Base-by-base conservation (phyloP, 768 basidiomycete species). In the Pholiota conissans region DNA sequence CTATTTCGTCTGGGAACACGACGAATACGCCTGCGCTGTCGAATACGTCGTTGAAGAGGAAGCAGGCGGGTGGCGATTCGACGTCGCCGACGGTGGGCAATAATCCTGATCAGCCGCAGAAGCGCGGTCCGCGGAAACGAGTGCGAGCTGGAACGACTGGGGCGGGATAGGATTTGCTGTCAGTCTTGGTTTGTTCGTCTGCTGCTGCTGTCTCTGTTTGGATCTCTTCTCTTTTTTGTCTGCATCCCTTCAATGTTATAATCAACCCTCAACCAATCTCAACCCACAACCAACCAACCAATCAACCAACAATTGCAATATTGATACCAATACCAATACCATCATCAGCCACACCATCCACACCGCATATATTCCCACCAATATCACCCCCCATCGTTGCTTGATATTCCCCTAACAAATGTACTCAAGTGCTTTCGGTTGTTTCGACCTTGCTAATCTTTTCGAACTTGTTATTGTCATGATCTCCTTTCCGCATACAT, bases 11-110 rank as follows among this genome's bases (percentile, higher is more conserved):
- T 1, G 69, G 73, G 51, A 74, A 76, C 58, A 76, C 78, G 57
- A 74, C 77, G 54, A 75, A 79, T 65, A 82, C 84, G 28, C 80
- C 84, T 3, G 74, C 82, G 9, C 63, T 82, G 71, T 53, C 76
- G 32, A 71, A 76, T 64, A 72, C 82, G 48, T 73, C 81, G 26
- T 71, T 85, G 66, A 87, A 87, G 70, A 77, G 86, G 65, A 86
- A 86, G 57, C 75, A 76, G 56, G 70, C 69, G 30, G 68, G 72
- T 27, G 76, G 76, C 32, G 67, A n/a, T n/a, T n/a, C 73, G 13
- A 69, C 79, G 18, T 84, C 86, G 24, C 84, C 87, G 42, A 80
- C 81, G 32, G 76, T 78, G 51, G 70, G 74, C n/a, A n/a, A n/a
- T 57, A 75, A 74, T 52, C 74, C 82, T 3, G 63, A 73, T 51